phyloP scores from a whole-genome alignment of 345 rosid genomes.

The Linum lewisii region DNA sequence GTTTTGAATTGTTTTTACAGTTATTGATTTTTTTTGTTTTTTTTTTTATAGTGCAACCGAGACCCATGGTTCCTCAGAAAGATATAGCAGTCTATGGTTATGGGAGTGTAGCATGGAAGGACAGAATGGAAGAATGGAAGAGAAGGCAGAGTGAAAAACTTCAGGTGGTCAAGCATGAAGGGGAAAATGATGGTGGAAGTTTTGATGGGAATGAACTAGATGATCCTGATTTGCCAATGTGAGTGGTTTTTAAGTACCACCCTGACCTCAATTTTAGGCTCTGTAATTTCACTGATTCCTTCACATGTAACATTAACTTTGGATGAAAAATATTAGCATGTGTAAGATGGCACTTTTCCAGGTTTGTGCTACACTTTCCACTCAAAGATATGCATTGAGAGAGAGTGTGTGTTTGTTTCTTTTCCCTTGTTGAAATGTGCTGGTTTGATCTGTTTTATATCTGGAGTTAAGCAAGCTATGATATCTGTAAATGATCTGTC shows the following conservation, averaged over 20 bases:
- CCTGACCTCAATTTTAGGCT: background rate
- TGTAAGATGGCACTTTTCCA: too few species aligned
- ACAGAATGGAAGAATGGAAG: conserved; percentile 8
- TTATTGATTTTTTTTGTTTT: background rate
- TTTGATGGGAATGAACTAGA: conserved; percentile 2
- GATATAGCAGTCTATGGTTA: conserved; percentile 5
- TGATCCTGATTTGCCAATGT: conserved; percentile 7
- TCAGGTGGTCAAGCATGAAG: conserved; percentile 7
- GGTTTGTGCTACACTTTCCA: too few species aligned
- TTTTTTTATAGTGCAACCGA: background rate
- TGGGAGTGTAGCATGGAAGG: conserved; percentile 7
- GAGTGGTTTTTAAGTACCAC: background rate
- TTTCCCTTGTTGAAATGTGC: too few species aligned
- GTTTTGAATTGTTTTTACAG: background rate
- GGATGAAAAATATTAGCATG: too few species aligned
- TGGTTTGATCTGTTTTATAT: too few species aligned
- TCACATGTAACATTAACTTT: too few species aligned
- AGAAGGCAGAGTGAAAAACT: conserved; percentile 3
- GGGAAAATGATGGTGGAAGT: background rate
- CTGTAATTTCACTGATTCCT: too few species aligned
- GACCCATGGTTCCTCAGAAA: conserved; percentile 5
- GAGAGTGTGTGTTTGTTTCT: too few species aligned
- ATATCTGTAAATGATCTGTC: too few species aligned
- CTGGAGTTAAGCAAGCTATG: too few species aligned
- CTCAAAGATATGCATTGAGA: too few species aligned